phyloP scores from a whole-genome alignment of 1,284 basidiomycete species.

The Baeospora myosura region DNA sequence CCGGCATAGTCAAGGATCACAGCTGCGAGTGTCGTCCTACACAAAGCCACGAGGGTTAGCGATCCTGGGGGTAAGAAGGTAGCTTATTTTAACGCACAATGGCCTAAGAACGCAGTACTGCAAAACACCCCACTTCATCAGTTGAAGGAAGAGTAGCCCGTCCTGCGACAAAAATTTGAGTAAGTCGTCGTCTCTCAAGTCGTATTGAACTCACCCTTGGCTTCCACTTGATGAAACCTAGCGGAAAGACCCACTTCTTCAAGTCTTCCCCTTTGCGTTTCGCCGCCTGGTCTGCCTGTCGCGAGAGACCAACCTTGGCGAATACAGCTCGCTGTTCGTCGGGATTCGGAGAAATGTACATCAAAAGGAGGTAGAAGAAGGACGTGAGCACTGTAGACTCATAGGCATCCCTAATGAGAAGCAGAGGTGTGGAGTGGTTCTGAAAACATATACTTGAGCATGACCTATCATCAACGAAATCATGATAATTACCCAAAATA shows the following conservation, averaged over 20 bases:
- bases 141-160: conserved; percentile 65
- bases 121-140: conserved; percentile 77
- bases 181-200: neutral
- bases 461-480: conserved; percentile 13
- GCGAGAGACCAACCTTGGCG: conserved; percentile 46
- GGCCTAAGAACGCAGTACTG: conserved; percentile 74
- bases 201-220: conserved; percentile 35
- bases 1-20: conserved; percentile 60
- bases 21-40: conserved; percentile 56
- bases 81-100: conserved; percentile 29
- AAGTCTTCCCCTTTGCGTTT: conserved; percentile 36
- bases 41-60: neutral
- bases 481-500: conserved; percentile 54
- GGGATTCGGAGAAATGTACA: conserved; percentile 60
- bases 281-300: conserved; percentile 39
- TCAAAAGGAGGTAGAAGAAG: conserved; percentile 73
- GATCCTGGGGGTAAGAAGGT: neutral
- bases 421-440: conserved; percentile 59
- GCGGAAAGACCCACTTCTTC: conserved; percentile 65
- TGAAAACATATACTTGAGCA: conserved; percentile 18
- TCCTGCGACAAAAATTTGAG: conserved; percentile 31
- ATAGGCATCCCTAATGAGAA: conserved; percentile 61
- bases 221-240: conserved; percentile 57
- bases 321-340: conserved; percentile 62
- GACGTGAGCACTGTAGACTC: conserved; percentile 67